Evolutionary conservation across 805 yeast species (phyloP).

Genomic region (Candida silvicultrix): DNA sequence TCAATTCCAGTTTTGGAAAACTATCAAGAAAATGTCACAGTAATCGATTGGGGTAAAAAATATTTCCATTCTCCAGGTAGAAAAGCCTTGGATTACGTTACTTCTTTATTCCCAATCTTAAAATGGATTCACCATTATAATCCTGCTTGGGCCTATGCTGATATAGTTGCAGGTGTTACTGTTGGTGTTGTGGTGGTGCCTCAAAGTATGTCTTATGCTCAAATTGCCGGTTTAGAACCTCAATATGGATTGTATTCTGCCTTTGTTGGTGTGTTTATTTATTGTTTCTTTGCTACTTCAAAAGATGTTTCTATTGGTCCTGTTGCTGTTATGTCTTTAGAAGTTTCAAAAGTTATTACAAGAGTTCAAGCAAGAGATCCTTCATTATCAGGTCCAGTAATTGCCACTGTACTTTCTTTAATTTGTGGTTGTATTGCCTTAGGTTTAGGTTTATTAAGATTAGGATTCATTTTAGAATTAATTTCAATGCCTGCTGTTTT

Average conservation of each 20-base stretch:
- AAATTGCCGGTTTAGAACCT: constrained; percentile 71
- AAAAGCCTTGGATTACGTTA: constrained; percentile 39
- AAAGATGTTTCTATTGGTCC: constrained; percentile 96
- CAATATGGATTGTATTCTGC: constrained; percentile 89
- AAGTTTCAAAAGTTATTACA: constrained; percentile 72
- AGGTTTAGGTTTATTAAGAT: constrained; percentile 74
- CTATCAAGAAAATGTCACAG: constrained; percentile 1
- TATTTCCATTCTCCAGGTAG: constrained; percentile 7
- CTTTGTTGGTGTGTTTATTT: constrained; percentile 83
- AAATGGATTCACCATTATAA: constrained; percentile 88
- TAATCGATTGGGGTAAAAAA: constrained; percentile 7
- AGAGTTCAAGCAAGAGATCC: constrained; percentile 50
- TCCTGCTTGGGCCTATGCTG: constrained; percentile 70
- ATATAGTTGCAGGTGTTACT: constrained; percentile 86
- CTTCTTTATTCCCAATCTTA: constrained; percentile 70
- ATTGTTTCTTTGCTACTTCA: constrained; percentile 89
- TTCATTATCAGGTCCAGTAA: constrained; percentile 50
- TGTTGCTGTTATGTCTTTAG: constrained; percentile 91
- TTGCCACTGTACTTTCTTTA: constrained; percentile 75
- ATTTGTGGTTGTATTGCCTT: constrained; percentile 82
- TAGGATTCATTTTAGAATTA: constrained; percentile 84
- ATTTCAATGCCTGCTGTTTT: constrained; percentile 88
- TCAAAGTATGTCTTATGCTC: constrained; percentile 94
- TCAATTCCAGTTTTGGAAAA: not conserved
- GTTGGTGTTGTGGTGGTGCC: constrained; percentile 93